Conservation (phyloP, 768 basidiomycete genomes). For the Lentinula boryana region DNA sequence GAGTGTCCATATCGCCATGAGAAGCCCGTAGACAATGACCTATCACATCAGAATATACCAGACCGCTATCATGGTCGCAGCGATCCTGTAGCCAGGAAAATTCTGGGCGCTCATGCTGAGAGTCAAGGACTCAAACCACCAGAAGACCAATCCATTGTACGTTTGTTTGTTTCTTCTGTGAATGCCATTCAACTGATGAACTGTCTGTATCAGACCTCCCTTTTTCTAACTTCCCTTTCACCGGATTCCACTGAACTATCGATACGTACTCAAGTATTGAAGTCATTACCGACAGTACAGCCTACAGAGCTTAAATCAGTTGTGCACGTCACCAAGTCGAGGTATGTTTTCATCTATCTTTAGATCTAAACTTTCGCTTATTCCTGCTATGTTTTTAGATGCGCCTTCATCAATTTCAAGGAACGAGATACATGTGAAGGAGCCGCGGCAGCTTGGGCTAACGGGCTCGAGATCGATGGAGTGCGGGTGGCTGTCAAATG, state of each 20-base stretch:
- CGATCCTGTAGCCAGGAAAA: constrained; percentile 93
- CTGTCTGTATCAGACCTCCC: constrained; percentile 52
- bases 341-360: constrained; percentile 30
- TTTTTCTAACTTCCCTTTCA: constrained; percentile 80
- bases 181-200: background rate
- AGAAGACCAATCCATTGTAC: constrained; percentile 78
- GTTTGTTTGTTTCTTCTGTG: constrained; percentile 25
- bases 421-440: constrained; percentile 77
- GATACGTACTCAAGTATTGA: constrained; percentile 65
- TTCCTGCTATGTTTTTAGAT: constrained; percentile 36
- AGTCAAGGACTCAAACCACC: constrained; percentile 82
- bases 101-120: constrained; percentile 75
- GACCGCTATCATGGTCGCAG: constrained; percentile 91
- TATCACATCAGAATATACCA: constrained; percentile 88
- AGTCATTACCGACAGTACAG: constrained; percentile 58
- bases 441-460: constrained; percentile 87
- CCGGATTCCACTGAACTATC: constrained; percentile 62
- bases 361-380: background rate
- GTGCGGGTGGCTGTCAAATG: constrained; percentile 74
- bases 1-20: constrained; percentile 98
- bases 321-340: constrained; percentile 79
- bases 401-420: constrained; percentile 94
- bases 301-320: constrained; percentile 73
- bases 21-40: constrained; percentile 72
- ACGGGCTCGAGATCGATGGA: constrained; percentile 82